These are phyloP conservation scores for Eucalyptus urophylla DNA, from an alignment of 345 rosid genomes.

Conservation along the genomic window DNA sequence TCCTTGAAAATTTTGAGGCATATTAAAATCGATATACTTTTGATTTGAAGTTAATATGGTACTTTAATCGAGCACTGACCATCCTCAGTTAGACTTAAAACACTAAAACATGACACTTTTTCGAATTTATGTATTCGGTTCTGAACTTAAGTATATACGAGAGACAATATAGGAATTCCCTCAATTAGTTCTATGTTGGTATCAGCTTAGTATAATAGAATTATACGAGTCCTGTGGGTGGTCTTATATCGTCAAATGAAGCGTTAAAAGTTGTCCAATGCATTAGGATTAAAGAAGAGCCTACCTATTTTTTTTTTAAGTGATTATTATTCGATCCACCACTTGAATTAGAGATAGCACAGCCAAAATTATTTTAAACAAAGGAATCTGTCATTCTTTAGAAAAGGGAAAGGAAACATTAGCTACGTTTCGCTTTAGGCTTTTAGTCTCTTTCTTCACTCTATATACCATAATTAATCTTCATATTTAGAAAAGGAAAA, in stretches of 20 bases:
- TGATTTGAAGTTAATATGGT: not conserved
- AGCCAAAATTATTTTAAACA: not conserved
- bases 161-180: not conserved
- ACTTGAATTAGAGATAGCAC: not conserved
- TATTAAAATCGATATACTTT: not conserved
- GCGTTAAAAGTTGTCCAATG: not conserved
- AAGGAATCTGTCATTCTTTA: not conserved
- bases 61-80: not conserved
- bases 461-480: not conserved
- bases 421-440: not conserved
- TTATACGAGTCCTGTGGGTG: not conserved
- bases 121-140: not conserved
- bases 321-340: not conserved
- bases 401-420: not conserved
- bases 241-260: not conserved
- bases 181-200: not conserved
- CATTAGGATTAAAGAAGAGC: not conserved
- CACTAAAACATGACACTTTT: not conserved
- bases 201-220: not conserved
- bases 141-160: not conserved
- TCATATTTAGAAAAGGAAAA: not conserved
- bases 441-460: not conserved
- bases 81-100: not conserved
- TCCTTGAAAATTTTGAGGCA: not conserved
- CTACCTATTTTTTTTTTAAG: not conserved